A percentile compares a stretch with the other conserved stretches of the same genome.
These are phyloP conservation scores for Globisporangium lucens DNA, from an alignment of 352 stramenopile genomes.

Conservation along the genomic window DNA sequence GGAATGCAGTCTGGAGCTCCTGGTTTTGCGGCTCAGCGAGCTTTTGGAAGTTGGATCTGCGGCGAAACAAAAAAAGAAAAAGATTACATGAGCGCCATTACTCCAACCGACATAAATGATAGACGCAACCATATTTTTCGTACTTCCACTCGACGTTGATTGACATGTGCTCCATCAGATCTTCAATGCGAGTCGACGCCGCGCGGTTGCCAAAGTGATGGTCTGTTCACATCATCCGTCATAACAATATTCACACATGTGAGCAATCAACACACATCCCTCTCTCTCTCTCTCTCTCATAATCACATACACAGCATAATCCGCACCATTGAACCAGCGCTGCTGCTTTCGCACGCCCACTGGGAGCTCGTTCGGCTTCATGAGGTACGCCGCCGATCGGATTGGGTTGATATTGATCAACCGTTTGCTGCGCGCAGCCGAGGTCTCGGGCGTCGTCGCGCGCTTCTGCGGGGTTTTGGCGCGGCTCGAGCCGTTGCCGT, in stretches of 20 bases:
- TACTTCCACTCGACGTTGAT: slow-evolving; percentile 83
- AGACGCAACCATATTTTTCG: background rate
- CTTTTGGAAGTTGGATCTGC: slow-evolving; percentile 75
- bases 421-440: slow-evolving; percentile 58
- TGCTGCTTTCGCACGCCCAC: slow-evolving; percentile 71
- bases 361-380: slow-evolving; percentile 66
- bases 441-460: slow-evolving; percentile 37
- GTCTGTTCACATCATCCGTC: slow-evolving; percentile 28
- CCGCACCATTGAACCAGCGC: slow-evolving; percentile 79
- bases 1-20: slow-evolving; percentile 68
- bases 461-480: slow-evolving; percentile 67
- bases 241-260: background rate
- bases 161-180: slow-evolving; percentile 87
- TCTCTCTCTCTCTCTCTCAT: background rate
- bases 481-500: slow-evolving; percentile 57
- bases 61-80: no score
- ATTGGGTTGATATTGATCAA: slow-evolving; percentile 82
- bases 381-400: slow-evolving; percentile 57
- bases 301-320: background rate
- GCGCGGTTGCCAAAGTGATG: slow-evolving; percentile 81
- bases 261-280: background rate
- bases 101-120: background rate
- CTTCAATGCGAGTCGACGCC: slow-evolving; percentile 66
- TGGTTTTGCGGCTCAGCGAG: slow-evolving; percentile 75
- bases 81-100: background rate